phyloP scores from a whole-genome alignment of 2,329 filamentous ascomycete genomes.

The Fusarium algeriense region DNA sequence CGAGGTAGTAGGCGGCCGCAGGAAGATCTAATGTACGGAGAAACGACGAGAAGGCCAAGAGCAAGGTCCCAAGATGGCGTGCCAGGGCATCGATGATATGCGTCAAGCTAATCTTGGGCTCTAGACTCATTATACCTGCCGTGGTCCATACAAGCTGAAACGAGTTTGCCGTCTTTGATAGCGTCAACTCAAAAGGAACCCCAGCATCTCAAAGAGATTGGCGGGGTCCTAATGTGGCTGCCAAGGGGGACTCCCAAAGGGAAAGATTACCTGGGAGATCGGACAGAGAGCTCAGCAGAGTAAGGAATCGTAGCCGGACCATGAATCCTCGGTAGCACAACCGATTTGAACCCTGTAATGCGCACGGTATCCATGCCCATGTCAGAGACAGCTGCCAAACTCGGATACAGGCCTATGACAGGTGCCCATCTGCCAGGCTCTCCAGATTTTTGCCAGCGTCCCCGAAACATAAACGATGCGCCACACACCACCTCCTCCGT shows the following conservation, averaged over 20 bases:
- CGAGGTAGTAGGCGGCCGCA: not conserved
- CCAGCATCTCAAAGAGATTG: not conserved
- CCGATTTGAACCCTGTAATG: slow-evolving; percentile 27
- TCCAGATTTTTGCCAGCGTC: slow-evolving; percentile 15
- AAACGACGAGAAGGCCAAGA: not conserved
- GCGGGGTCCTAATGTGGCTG: slow-evolving; percentile 7
- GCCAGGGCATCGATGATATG: slow-evolving; percentile 1
- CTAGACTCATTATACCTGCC: not conserved
- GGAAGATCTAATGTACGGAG: not conserved
- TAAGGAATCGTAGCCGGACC: not conserved
- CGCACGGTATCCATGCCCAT: not conserved
- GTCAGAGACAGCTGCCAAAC: slow-evolving; percentile 5
- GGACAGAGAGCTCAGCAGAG: not conserved
- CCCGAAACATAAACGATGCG: slow-evolving; percentile 26
- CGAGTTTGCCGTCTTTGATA: not conserved
- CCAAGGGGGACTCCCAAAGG: not conserved
- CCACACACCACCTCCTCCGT: slow-evolving; percentile 36
- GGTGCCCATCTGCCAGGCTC: slow-evolving; percentile 1
- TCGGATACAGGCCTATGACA: slow-evolving; percentile 9
- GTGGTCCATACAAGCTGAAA: slow-evolving; percentile 8
- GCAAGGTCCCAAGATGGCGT: not conserved
- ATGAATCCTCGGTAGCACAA: slow-evolving; percentile 25
- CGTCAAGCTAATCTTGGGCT: not conserved
- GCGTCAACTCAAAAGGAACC: not conserved
- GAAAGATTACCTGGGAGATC: not conserved